Conservation (phyloP, 139 green algal species). For the Chloropicon primus region DNA sequence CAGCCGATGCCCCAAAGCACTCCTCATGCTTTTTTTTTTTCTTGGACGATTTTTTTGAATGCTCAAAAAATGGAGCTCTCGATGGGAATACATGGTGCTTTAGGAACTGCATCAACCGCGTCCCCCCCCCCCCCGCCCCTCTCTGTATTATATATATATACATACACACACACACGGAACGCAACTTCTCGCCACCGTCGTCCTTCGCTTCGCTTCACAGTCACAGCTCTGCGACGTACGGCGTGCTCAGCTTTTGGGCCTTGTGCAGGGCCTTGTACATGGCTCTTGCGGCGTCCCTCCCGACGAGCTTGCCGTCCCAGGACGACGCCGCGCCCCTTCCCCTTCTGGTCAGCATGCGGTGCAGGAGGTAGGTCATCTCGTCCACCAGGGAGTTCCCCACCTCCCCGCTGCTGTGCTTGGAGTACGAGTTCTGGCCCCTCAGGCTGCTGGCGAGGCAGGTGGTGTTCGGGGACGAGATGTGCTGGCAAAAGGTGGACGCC, state of each 20-base stretch:
- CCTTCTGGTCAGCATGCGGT: slow-evolving; percentile 20
- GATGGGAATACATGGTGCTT: no score
- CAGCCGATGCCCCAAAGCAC: no score
- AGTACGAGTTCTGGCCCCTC: slow-evolving; percentile 52
- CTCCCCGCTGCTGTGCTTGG: slow-evolving; percentile 35
- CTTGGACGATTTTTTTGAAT: no score
- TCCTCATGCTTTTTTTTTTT: no score
- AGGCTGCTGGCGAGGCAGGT: slow-evolving; percentile 41
- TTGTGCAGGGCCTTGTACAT: no score
- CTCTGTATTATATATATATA: no score
- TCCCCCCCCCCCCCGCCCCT: no score
- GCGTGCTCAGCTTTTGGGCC: neutral
- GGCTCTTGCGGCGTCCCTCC: neutral
- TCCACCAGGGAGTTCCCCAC: slow-evolving; percentile 56
- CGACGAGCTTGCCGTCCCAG: neutral
- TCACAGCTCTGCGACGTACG: neutral
- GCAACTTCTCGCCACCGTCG: no score
- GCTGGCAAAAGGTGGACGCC: slow-evolving; percentile 47
- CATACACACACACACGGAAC: no score
- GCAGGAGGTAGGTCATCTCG: slow-evolving; percentile 46
- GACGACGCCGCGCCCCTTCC: neutral
- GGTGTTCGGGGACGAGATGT: slow-evolving; percentile 37
- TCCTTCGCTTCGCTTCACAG: neutral
- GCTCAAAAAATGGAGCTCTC: no score
- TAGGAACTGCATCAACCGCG: no score